Percentiles rank a stretch among this genome's conserved stretches.
These are phyloP conservation scores for Asterophora parasitica DNA, from an alignment of 768 basidiomycete species.

Conservation along the genomic window DNA sequence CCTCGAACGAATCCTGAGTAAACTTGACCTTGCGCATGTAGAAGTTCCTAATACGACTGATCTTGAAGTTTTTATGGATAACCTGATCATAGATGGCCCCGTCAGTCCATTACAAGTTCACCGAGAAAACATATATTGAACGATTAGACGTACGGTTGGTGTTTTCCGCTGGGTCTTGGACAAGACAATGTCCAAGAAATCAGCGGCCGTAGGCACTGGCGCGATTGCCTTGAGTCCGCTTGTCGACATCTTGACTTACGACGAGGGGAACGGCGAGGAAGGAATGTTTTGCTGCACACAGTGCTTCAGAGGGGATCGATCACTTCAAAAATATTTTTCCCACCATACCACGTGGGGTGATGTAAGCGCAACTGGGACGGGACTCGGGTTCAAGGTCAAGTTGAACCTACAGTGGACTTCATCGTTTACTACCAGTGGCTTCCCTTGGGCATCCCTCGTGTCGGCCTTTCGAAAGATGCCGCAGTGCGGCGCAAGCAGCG, in stretches of 20 bases:
- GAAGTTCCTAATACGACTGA: conserved; percentile 94
- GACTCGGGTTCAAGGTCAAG: too few species aligned
- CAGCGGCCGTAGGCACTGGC: conserved; percentile 94
- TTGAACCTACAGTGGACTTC: too few species aligned
- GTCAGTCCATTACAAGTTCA: background rate
- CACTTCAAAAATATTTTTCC: conserved; percentile 15
- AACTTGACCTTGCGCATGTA: conserved; percentile 99
- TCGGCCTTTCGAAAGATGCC: too few species aligned
- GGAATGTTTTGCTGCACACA: background rate
- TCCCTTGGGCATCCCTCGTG: too few species aligned
- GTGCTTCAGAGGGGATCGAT: conserved; percentile 10
- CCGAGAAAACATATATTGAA: background rate
- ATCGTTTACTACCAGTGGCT: too few species aligned
- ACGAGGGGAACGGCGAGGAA: background rate
- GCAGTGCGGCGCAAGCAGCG: too few species aligned
- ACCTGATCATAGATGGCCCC: conserved; percentile 44
- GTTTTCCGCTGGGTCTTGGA: conserved; percentile 97
- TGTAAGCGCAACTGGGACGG: too few species aligned
- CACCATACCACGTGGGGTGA: conserved; percentile 2
- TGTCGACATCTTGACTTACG: conserved; percentile 53
- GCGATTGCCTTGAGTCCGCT: conserved; percentile 95
- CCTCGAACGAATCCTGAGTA: conserved; percentile 94
- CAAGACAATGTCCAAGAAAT: conserved; percentile 92
- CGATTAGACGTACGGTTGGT: conserved; percentile 64
- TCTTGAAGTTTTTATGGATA: conserved; percentile 99